A percentile compares a stretch with the other conserved stretches of the same genome.
These are phyloP conservation scores for Leucaena leucocephala DNA, from an alignment of 306 rosid species.

Conservation along the genomic window DNA sequence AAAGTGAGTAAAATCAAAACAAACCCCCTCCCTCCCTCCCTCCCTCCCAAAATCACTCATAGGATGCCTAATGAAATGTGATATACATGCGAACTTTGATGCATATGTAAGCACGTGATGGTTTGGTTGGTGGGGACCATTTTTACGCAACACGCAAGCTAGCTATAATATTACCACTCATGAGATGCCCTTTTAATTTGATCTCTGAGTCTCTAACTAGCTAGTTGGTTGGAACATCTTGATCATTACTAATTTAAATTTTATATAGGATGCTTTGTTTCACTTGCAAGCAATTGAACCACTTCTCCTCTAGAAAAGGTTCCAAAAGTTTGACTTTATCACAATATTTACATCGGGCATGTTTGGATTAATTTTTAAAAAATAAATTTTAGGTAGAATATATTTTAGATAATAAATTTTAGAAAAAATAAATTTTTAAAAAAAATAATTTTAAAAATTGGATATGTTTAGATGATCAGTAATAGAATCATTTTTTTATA, in stretches of 20 bases:
- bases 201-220: neutral
- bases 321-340: slow-evolving; percentile 54
- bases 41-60: too few relatives aligned
- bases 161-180: neutral
- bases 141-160: neutral
- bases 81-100: slow-evolving; percentile 46
- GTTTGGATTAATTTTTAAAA: too few relatives aligned
- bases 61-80: too few relatives aligned
- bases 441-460: too few relatives aligned
- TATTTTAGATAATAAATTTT: too few relatives aligned
- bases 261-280: slow-evolving; percentile 47
- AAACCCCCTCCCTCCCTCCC: too few relatives aligned
- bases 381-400: too few relatives aligned
- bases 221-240: slow-evolving; percentile 25
- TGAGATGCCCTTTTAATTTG: too few relatives aligned
- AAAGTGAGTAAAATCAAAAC: too few relatives aligned
- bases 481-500: too few relatives aligned
- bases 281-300: slow-evolving; percentile 49
- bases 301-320: slow-evolving; percentile 8
- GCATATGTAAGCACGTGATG: slow-evolving; percentile 66
- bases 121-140: slow-evolving; percentile 53
- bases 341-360: slow-evolving; percentile 46
- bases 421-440: too few relatives aligned
- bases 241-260: neutral
- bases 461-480: too few relatives aligned